Evolutionary conservation across 2,329 filamentous ascomycete genomes (phyloP), one percentile per base, ranked within the genome.

Genomic region (Curvularia sp.): DNA sequence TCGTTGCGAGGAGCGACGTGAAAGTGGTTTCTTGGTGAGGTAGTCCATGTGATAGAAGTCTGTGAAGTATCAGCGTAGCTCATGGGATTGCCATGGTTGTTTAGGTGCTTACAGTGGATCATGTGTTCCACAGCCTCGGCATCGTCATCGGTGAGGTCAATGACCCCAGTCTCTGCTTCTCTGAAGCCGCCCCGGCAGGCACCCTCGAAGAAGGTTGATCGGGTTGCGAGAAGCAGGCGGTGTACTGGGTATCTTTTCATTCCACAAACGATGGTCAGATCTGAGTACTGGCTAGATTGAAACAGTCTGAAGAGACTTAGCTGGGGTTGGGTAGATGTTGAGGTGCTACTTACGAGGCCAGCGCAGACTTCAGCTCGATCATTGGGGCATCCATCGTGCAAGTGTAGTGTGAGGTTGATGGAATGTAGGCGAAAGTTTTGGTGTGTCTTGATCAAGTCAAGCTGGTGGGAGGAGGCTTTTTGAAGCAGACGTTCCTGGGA

Each of bases 221-320:
- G 73, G 38, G 81, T 81, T 69, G 81, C 82, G 48, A 83, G 69
- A 43, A 83, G 78, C 5, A 79, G 80, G 62, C 78, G 77, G 66
- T 83, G 81, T 10, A 82, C 80, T 28, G 70, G 72, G 73, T 80
- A 83, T 75, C 76, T 78, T 72, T 76, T 77, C 58, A 70, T 68
- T 57, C 80, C 79, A 74, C 78, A 82, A 50, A 73, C 73, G 67
- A 83, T 77, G 49, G 79, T 82, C 62, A 83, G 75, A 70, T 83
- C 81, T 55, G 80, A 81, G 68, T 81, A 83, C 67, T 76, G 76
- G 58, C 72, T 72, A 33, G 64, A 64, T 68, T 76, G 68, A 64
- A 74, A 73, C 9, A 78, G 67, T 75, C 78, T 73, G 67, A 58
- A 59, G 20, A 59, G 63, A 73, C 70, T 72, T 73, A 75, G 69